A percentile compares a stretch with the other conserved stretches of the same genome.
phyloP scores from a whole-genome alignment of 2,329 filamentous ascomycete genomes.

The Pseudogymnoascus verrucosus region DNA sequence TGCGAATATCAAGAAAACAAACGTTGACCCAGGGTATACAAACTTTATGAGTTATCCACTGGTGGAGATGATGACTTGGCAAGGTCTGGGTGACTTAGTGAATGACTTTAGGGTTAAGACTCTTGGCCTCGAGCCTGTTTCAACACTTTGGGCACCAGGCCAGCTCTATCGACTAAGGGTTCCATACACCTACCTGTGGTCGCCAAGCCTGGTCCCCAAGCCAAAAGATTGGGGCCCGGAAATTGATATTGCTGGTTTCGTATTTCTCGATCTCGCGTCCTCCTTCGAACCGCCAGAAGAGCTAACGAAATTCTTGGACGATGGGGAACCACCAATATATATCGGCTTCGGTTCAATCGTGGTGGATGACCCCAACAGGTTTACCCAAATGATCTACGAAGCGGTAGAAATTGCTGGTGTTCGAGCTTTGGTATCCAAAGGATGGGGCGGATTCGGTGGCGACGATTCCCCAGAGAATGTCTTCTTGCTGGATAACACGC shows the following conservation, averaged over 20 bases:
- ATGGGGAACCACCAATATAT: slow-evolving; percentile 53
- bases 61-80: slow-evolving; percentile 81
- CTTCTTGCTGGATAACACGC: slow-evolving; percentile 62
- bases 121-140: slow-evolving; percentile 60
- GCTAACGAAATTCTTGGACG: slow-evolving; percentile 44
- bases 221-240: slow-evolving; percentile 57
- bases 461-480: slow-evolving; percentile 51
- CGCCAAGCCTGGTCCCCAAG: slow-evolving; percentile 54
- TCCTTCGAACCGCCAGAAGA: slow-evolving; percentile 48
- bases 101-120: slow-evolving; percentile 62
- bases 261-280: slow-evolving; percentile 61
- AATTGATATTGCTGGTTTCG: slow-evolving; percentile 66
- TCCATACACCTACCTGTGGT: slow-evolving; percentile 65
- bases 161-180: slow-evolving; percentile 62
- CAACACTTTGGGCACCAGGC: slow-evolving; percentile 66
- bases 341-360: slow-evolving; percentile 69
- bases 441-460: slow-evolving; percentile 62
- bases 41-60: slow-evolving; percentile 73
- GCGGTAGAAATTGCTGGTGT: slow-evolving; percentile 57
- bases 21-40: slow-evolving; percentile 61
- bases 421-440: slow-evolving; percentile 61
- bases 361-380: slow-evolving; percentile 57
- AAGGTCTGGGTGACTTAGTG: slow-evolving; percentile 66
- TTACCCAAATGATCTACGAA: slow-evolving; percentile 62
- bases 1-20: slow-evolving; percentile 60